These are phyloP conservation scores for Strigomonas oncopelti DNA, from an alignment of 208 protist species.

Conservation along the genomic window DNA sequence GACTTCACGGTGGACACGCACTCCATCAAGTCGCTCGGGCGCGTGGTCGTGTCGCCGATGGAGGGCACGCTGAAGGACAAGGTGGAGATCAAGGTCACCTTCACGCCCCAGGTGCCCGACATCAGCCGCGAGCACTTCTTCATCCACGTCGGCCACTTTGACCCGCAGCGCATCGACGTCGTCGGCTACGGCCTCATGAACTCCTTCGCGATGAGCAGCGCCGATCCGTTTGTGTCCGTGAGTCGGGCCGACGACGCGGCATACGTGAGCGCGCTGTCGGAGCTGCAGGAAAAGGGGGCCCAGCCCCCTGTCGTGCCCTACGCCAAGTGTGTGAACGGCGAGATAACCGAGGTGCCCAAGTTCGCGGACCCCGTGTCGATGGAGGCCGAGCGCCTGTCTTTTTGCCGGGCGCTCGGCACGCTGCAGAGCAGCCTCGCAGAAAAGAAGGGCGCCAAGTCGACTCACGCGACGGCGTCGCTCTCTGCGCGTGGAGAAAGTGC, in stretches of 20 bases:
- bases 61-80: slow-evolving; percentile 72
- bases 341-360: neutral
- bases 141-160: slow-evolving; percentile 91
- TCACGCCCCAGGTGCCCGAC: slow-evolving; percentile 83
- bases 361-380: slow-evolving; percentile 15
- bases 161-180: slow-evolving; percentile 84
- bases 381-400: slow-evolving; percentile 79
- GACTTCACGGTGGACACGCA: slow-evolving; percentile 66
- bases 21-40: slow-evolving; percentile 37
- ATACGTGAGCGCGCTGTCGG: neutral
- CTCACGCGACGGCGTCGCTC: no score
- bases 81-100: slow-evolving; percentile 67
- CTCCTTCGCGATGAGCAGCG: slow-evolving; percentile 34
- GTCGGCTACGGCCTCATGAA: slow-evolving; percentile 70
- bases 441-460: neutral
- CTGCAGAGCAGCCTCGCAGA: slow-evolving; percentile 2
- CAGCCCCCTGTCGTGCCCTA: slow-evolving; percentile 7
- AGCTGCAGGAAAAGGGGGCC: slow-evolving; percentile 12
- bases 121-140: slow-evolving; percentile 74
- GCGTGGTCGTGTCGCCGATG: slow-evolving; percentile 75
- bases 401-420: slow-evolving; percentile 25
- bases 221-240: slow-evolving; percentile 20
- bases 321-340: slow-evolving; percentile 1
- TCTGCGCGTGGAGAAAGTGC: no score
- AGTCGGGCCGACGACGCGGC: neutral